These are phyloP conservation scores for Nyctanthes arbortristis DNA, from an alignment of 257 asterid species.

Conservation along the genomic window DNA sequence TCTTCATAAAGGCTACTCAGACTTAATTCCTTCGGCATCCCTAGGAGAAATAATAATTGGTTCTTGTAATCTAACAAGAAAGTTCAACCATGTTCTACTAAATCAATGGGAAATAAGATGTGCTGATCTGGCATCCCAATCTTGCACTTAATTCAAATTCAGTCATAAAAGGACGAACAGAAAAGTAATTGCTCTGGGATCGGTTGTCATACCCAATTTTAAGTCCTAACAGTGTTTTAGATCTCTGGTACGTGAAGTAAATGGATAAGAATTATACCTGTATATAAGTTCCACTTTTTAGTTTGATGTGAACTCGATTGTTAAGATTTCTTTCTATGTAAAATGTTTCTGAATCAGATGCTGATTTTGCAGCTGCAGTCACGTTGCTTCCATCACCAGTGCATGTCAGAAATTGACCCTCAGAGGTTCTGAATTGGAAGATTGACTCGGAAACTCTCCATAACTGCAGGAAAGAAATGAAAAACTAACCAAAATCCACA, in stretches of 20 bases:
- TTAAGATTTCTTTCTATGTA: conserved; percentile 59
- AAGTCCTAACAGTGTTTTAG: not conserved
- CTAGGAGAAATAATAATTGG: not conserved
- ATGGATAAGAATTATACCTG: conserved; percentile 45
- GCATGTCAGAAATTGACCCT: conserved; percentile 68
- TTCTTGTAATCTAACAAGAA: not conserved
- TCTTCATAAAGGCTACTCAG: not conserved
- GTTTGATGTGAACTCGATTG: conserved; percentile 58
- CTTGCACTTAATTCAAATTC: not conserved
- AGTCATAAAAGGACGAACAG: not conserved
- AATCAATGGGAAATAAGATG: not conserved
- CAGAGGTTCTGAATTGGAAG: conserved; percentile 70
- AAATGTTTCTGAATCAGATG: conserved; percentile 64
- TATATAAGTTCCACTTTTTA: conserved; percentile 58
- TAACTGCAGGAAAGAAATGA: conserved; percentile 42
- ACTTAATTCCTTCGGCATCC: not conserved
- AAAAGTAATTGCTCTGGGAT: not conserved
- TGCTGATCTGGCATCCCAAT: not conserved
- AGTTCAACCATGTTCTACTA: not conserved
- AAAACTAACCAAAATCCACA: not conserved
- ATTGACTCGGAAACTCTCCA: conserved; percentile 75
- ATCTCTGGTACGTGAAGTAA: not conserved
- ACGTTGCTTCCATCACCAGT: conserved; percentile 49
- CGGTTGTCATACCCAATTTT: not conserved
- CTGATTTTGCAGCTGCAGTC: conserved; percentile 51